A percentile compares a stretch with the other conserved stretches of the same genome.
phyloP scores from a whole-genome alignment of 495 filamentous ascomycete species.

The Tuber brumale region DNA sequence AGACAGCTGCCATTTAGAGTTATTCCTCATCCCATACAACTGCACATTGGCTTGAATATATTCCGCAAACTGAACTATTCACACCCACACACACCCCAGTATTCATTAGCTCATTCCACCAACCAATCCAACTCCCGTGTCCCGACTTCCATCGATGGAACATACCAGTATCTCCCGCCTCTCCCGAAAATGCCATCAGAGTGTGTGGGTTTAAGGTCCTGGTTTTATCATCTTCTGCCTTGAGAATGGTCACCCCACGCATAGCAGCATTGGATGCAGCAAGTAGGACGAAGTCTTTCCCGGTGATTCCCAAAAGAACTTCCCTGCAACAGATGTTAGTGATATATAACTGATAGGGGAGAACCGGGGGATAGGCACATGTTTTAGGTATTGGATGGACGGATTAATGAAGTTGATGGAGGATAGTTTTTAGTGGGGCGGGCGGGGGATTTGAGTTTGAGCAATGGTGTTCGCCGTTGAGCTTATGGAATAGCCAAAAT shows the following conservation, averaged over 20 bases:
- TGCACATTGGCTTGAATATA: conserved; percentile 97
- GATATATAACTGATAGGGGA: neutral
- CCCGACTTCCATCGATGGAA: conserved; percentile 13
- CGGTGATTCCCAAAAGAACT: conserved; percentile 94
- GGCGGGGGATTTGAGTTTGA: neutral
- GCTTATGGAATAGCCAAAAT: neutral
- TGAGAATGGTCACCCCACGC: conserved; percentile 93
- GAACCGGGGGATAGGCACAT: neutral
- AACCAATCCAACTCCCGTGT: neutral
- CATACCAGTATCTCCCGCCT: conserved; percentile 91
- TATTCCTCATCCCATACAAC: conserved; percentile 97
- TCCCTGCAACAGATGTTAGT: conserved; percentile 57
- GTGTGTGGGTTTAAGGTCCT: conserved; percentile 81
- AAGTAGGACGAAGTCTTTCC: conserved; percentile 97
- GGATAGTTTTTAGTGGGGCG: neutral
- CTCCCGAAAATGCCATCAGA: conserved; percentile 92
- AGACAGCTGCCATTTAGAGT: conserved; percentile 65
- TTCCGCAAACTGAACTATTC: conserved; percentile 92
- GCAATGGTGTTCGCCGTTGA: neutral
- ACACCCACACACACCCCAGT: conserved; percentile 40
- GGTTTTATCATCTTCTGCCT: conserved; percentile 95
- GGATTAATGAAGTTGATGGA: neutral
- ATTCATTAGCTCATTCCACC: conserved; percentile 19
- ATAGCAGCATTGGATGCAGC: conserved; percentile 96
- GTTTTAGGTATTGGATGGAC: neutral